Evolutionary conservation across 1,139 yeast genomes (phyloP), one percentile per base, ranked within the genome.

Genomic region (Tardiomyces digboiensis): DNA sequence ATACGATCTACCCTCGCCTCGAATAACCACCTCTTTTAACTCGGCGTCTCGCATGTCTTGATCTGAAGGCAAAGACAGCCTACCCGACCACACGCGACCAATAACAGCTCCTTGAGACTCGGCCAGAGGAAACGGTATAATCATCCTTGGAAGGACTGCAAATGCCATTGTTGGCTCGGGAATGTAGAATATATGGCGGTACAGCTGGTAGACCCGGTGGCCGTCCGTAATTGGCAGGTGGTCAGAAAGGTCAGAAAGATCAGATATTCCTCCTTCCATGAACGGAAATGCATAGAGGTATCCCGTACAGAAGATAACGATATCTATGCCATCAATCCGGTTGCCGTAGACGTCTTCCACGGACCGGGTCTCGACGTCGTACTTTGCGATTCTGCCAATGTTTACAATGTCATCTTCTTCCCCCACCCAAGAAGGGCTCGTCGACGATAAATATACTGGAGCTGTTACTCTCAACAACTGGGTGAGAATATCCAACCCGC

Each of bases 261-360:
- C 42, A 20, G 46, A 52, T 16, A 19, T 43, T 38, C n/a, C 33
- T 19, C 40, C 22, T 7, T 62, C 60, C 40, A 77, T 54, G 45
- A 64, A 74, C 6, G 80, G 79, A 44, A 68, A 63, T 22, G 73
- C 67, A 51, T 75, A 70, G 20, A 71, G 63, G 57, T 75, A 81
- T 0, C 88, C 87, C 1, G 88, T 81, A 29, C 84, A 82, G 58
- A 75, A 80, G 3, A 82, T 57, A n/a, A 81, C 58, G 18, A 52
- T 55, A 45, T 76, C 83, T 39, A 79, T 67, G 41, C 67, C 61
- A 1, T 55, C 54, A 14, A 74, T 47, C 1, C 46, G 49, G 1
- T 62, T 45, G 1, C 79, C 80, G 51, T 71, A 72, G 4, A 48
- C 52, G 42, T 72, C 63, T 22, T 53, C 46, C 39, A 70, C 61